Conservation (phyloP, 176 grass and related monocot species). For the Avena eriantha region DNA sequence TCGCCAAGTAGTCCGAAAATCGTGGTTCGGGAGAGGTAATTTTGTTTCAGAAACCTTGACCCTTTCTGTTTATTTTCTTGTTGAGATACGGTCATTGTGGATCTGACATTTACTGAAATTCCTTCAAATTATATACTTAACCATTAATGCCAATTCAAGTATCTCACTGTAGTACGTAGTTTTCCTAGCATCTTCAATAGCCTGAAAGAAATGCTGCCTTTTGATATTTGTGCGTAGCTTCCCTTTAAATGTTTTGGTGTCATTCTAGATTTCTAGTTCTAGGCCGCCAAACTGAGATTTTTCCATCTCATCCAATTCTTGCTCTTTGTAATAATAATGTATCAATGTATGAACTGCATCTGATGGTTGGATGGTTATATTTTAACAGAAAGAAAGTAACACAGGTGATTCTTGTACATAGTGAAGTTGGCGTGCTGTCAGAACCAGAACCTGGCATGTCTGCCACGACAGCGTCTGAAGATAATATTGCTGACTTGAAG, state of each 20-base stretch:
- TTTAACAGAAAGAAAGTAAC: constrained; percentile 54
- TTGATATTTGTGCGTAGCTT: background rate
- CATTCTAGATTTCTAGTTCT: background rate
- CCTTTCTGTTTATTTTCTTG: constrained; percentile 4
- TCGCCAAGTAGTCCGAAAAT: constrained; percentile 77
- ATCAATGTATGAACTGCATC: background rate
- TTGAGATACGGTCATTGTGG: background rate
- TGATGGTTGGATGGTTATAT: constrained; percentile 14
- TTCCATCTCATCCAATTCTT: constrained; percentile 8
- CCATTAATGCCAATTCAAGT: no score
- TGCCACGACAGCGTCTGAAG: background rate
- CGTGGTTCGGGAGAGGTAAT: constrained; percentile 87
- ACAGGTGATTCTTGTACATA: constrained; percentile 32
- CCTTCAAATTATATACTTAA: background rate
- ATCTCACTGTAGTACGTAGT: no score
- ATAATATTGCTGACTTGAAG: constrained; percentile 25
- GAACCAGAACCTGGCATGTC: background rate
- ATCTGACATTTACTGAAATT: background rate
- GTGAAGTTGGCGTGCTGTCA: background rate
- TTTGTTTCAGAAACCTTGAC: background rate
- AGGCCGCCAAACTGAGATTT: background rate
- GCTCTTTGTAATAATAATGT: background rate
- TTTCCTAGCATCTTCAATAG: background rate
- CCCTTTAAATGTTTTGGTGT: background rate
- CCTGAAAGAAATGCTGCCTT: background rate